These are phyloP conservation scores for Phytopythium cucurbitacearum DNA, from an alignment of 352 stramenopile genomes.

Conservation along the genomic window DNA sequence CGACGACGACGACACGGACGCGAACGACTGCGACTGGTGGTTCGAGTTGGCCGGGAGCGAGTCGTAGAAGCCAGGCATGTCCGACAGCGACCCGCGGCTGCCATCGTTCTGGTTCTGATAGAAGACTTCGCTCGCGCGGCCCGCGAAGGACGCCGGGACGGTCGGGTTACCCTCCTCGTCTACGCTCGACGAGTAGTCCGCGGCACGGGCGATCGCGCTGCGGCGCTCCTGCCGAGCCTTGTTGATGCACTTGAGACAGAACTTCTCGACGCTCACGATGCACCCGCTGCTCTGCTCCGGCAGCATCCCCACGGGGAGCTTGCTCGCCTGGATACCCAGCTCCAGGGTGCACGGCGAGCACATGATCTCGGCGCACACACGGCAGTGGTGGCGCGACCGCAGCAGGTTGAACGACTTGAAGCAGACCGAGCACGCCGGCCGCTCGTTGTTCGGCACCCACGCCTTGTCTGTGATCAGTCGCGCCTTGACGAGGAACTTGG, in stretches of 20 bases:
- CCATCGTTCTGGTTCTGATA: conserved; percentile 12
- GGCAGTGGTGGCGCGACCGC: conserved; percentile 74
- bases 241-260: conserved; percentile 79
- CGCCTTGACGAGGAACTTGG: conserved; percentile 58
- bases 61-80: conserved; percentile 12
- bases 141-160: conserved; percentile 19
- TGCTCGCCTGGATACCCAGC: conserved; percentile 48
- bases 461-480: conserved; percentile 58
- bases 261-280: conserved; percentile 75
- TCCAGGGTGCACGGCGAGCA: conserved; percentile 65
- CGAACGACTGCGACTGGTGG: conserved; percentile 33
- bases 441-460: conserved; percentile 68
- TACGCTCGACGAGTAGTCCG: conserved; percentile 3
- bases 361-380: conserved; percentile 82
- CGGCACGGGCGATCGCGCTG: conserved; percentile 18
- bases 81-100: conserved; percentile 24
- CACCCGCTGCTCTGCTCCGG: conserved; percentile 44
- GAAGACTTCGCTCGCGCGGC: conserved; percentile 26
- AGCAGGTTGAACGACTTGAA: conserved; percentile 77
- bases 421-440: conserved; percentile 63
- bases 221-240: conserved; percentile 52
- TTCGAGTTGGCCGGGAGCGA: conserved; percentile 3
- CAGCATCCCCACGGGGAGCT: conserved; percentile 45
- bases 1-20: conserved; percentile 30
- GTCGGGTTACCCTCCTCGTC: conserved; percentile 10